A percentile compares a stretch with the other conserved stretches of the same genome.
These are phyloP conservation scores for Nematocida homosporus DNA, from an alignment of 371 early-diverging fungal genomes.

Conservation along the genomic window DNA sequence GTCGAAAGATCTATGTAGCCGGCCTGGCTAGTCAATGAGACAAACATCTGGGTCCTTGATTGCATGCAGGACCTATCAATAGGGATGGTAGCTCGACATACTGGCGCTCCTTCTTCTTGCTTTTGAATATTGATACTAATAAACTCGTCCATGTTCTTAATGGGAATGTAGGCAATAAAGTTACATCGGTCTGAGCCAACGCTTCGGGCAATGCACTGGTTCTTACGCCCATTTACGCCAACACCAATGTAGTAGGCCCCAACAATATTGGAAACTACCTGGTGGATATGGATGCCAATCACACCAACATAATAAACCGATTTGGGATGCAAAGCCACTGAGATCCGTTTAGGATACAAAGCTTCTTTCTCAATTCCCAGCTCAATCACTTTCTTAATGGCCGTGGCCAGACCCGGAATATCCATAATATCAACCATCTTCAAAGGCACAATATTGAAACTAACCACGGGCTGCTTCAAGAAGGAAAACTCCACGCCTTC, in stretches of 20 bases:
- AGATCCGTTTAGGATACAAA: slow-evolving; percentile 65
- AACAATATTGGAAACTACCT: slow-evolving; percentile 33
- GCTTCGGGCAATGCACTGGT: neutral
- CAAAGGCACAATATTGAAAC: slow-evolving; percentile 82
- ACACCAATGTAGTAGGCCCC: neutral
- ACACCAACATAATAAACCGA: slow-evolving; percentile 65
- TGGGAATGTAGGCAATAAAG: slow-evolving; percentile 37
- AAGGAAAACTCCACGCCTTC: slow-evolving; percentile 78
- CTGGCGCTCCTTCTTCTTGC: neutral
- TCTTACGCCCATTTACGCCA: slow-evolving; percentile 43
- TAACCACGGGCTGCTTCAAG: slow-evolving; percentile 78
- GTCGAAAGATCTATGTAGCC: slow-evolving; percentile 42
- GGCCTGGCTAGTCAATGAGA: slow-evolving; percentile 24
- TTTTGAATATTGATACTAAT: slow-evolving; percentile 7
- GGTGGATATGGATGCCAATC: slow-evolving; percentile 58
- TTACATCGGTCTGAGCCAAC: neutral
- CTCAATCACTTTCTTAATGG: slow-evolving; percentile 67
- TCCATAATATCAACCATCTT: slow-evolving; percentile 75
- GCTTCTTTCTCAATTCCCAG: slow-evolving; percentile 49
- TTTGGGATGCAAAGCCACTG: slow-evolving; percentile 62
- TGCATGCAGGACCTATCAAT: slow-evolving; percentile 51
- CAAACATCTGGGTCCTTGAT: slow-evolving; percentile 5
- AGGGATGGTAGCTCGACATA: slow-evolving; percentile 1
- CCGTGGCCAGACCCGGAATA: slow-evolving; percentile 69
- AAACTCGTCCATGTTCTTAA: slow-evolving; percentile 45